phyloP scores from a whole-genome alignment of 345 rosid genomes.

The Eucalyptus regnans region DNA sequence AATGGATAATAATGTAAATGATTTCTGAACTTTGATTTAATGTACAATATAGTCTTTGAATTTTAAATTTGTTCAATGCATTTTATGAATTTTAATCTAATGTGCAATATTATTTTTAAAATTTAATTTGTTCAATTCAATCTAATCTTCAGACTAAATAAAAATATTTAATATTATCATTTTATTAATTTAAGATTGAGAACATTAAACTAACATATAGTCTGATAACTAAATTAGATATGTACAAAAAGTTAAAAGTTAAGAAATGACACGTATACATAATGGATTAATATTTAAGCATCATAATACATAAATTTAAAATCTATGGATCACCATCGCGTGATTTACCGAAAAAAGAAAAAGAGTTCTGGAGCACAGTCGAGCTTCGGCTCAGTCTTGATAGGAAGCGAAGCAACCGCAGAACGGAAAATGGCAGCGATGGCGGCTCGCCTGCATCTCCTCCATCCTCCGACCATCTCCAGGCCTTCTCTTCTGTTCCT shows the following conservation, averaged over 20 bases:
- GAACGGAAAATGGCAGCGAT: conserved; percentile 25
- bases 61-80: too few relatives aligned
- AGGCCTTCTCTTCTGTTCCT: conserved; percentile 10
- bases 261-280: rapidly evolving
- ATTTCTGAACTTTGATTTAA: rapidly evolving
- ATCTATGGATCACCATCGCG: rapidly evolving
- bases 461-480: conserved; percentile 12
- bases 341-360: neutral
- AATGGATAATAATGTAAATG: too few relatives aligned
- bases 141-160: rapidly evolving
- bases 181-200: too few relatives aligned
- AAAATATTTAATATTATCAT: too few relatives aligned
- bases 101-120: rapidly evolving
- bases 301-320: too few relatives aligned
- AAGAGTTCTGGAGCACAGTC: neutral
- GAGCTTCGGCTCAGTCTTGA: neutral
- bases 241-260: too few relatives aligned
- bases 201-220: too few relatives aligned
- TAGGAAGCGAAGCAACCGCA: neutral
- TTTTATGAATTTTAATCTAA: rapidly evolving
- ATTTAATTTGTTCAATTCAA: too few relatives aligned
- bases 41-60: rapidly evolving
- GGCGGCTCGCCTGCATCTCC: conserved; percentile 32
- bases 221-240: rapidly evolving
- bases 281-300: too few relatives aligned